phyloP scores from a whole-genome alignment of 2,329 filamentous ascomycete species.

The Chaetomiaceae sp. region DNA sequence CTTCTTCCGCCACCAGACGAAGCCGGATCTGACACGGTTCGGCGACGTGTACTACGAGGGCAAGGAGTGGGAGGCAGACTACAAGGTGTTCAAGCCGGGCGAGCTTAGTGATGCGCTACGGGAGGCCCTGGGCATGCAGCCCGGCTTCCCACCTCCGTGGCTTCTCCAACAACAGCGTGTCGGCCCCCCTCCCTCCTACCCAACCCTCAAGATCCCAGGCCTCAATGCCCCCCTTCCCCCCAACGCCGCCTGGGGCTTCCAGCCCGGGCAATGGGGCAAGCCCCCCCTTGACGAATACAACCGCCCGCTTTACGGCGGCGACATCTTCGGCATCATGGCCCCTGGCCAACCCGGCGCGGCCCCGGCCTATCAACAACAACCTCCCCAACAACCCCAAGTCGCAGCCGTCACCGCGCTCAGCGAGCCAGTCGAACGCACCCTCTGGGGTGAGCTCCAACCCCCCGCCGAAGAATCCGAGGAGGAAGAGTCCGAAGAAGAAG shows the following conservation, averaged over 20 bases:
- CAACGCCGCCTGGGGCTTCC: slow-evolving; percentile 89
- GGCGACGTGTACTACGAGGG: slow-evolving; percentile 99
- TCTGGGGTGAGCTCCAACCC: slow-evolving; percentile 90
- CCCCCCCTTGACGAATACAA: slow-evolving; percentile 93
- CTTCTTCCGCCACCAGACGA: slow-evolving; percentile 96
- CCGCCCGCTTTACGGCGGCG: slow-evolving; percentile 83
- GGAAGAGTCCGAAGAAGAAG: slow-evolving; percentile 66
- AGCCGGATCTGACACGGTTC: slow-evolving; percentile 87
- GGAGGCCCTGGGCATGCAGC: slow-evolving; percentile 89
- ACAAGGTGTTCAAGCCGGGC: slow-evolving; percentile 82
- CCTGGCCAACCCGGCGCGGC: slow-evolving; percentile 29
- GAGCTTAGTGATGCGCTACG: slow-evolving; percentile 85
- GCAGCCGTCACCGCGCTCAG: slow-evolving; percentile 43
- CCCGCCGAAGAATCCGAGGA: slow-evolving; percentile 65
- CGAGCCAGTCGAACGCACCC: slow-evolving; percentile 76
- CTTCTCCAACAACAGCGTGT: slow-evolving; percentile 94
- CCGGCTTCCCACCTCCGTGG: slow-evolving; percentile 91
- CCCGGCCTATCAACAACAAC: slow-evolving; percentile 18
- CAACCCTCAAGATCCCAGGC: slow-evolving; percentile 89
- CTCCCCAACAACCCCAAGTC: slow-evolving; percentile 16
- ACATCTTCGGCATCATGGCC: slow-evolving; percentile 76
- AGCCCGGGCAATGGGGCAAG: slow-evolving; percentile 92
- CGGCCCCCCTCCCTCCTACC: slow-evolving; percentile 90
- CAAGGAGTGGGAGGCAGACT: slow-evolving; percentile 95
- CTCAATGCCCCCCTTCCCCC: slow-evolving; percentile 89